These are phyloP conservation scores for Termitomyces sp. DNA, from an alignment of 768 basidiomycete genomes.

Conservation along the genomic window DNA sequence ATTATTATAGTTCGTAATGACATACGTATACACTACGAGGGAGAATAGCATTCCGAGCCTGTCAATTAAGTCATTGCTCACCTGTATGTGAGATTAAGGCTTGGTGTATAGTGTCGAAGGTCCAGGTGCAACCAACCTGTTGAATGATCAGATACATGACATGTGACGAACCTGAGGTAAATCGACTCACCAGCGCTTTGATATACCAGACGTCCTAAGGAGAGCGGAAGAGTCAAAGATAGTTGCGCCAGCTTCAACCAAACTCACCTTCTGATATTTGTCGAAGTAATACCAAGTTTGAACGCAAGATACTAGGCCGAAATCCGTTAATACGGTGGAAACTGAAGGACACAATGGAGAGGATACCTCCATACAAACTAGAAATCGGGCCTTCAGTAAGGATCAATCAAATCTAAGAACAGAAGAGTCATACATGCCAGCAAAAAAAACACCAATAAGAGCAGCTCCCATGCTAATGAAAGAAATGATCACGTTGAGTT, in stretches of 20 bases:
- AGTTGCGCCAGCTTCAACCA: background rate
- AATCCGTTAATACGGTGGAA: slow-evolving; percentile 1
- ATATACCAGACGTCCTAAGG: slow-evolving; percentile 48
- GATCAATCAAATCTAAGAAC: background rate
- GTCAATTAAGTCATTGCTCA: slow-evolving; percentile 14
- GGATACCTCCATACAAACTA: slow-evolving; percentile 51
- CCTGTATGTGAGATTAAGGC: slow-evolving; percentile 52
- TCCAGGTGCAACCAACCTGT: slow-evolving; percentile 46
- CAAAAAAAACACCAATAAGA: slow-evolving; percentile 46
- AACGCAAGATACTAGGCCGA: slow-evolving; percentile 45
- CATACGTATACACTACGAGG: slow-evolving; percentile 48
- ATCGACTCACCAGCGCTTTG: slow-evolving; percentile 39
- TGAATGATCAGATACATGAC: background rate
- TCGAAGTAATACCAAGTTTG: slow-evolving; percentile 57
- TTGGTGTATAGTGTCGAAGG: slow-evolving; percentile 53
- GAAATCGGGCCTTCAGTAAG: background rate
- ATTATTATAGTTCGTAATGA: slow-evolving; percentile 50
- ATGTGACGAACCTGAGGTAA: background rate
- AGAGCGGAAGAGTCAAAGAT: slow-evolving; percentile 3
- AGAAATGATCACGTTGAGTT: slow-evolving; percentile 4
- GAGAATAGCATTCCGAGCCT: background rate
- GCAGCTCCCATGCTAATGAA: slow-evolving; percentile 46
- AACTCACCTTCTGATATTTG: slow-evolving; percentile 38
- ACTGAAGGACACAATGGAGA: slow-evolving; percentile 3
- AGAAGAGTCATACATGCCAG: slow-evolving; percentile 36